A percentile compares a stretch with the other conserved stretches of the same genome.
These are phyloP conservation scores for Magnolia officinalis DNA, from an alignment of 164 flowering plant genomes.

Conservation along the genomic window DNA sequence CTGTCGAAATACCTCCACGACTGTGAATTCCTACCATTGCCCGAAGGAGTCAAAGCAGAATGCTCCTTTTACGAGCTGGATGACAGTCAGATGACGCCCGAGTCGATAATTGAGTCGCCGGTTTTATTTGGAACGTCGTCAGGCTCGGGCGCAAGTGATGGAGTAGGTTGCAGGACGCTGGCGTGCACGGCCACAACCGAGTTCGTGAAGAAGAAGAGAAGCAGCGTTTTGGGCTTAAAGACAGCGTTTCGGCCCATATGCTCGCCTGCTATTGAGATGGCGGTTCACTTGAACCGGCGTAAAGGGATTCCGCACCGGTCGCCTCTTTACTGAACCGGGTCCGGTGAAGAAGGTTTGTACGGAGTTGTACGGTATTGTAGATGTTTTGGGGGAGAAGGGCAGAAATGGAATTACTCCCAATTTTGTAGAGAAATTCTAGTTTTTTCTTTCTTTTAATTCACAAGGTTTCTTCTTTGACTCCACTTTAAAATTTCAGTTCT, in stretches of 20 bases:
- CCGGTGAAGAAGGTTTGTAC: background rate
- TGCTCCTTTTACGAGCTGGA: slow-evolving; percentile 28
- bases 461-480: background rate
- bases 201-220: slow-evolving; percentile 50
- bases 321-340: slow-evolving; percentile 43
- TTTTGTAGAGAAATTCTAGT: slow-evolving; percentile 27
- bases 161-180: slow-evolving; percentile 27
- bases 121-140: background rate
- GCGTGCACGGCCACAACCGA: slow-evolving; percentile 63
- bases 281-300: slow-evolving; percentile 42
- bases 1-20: slow-evolving; percentile 39
- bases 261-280: slow-evolving; percentile 27
- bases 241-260: slow-evolving; percentile 37
- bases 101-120: slow-evolving; percentile 37
- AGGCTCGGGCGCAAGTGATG: slow-evolving; percentile 26
- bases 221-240: slow-evolving; percentile 9
- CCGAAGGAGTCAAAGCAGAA: slow-evolving; percentile 12
- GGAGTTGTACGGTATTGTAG: background rate
- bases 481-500: background rate
- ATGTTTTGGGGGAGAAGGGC: background rate
- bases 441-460: background rate
- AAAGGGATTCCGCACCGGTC: slow-evolving; percentile 69
- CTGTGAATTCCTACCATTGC: slow-evolving; percentile 45
- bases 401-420: slow-evolving; percentile 20
- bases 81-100: slow-evolving; percentile 37